Conservation (phyloP, 1,284 basidiomycete genomes). For the Rhodotorula sp. region DNA sequence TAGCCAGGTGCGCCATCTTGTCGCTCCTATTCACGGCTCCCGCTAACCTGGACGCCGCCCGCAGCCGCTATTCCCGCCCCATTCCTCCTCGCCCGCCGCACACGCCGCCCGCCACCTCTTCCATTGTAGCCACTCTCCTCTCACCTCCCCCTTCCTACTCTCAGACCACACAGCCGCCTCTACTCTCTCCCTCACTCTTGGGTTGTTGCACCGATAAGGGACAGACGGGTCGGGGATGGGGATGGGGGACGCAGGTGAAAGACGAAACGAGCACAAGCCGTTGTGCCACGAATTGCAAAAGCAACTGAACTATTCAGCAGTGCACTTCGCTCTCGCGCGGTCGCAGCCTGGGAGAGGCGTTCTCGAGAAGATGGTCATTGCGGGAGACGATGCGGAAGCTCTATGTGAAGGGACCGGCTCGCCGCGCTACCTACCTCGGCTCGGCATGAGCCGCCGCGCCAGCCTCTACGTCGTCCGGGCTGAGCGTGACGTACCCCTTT, state of each 20-base stretch:
- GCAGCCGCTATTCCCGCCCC: no score
- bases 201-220: no score
- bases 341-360: no score
- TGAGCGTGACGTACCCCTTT: conserved; percentile 30
- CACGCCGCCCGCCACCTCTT: not conserved
- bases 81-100: not conserved
- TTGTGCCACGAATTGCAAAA: not conserved
- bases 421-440: not conserved
- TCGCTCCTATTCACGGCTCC: not conserved
- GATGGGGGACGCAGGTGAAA: no score
- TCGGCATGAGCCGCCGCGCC: conserved; percentile 17
- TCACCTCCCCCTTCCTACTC: no score
- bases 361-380: no score
- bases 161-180: no score
- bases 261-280: not conserved
- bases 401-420: not conserved
- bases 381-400: no score
- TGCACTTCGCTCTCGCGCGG: no score
- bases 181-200: not conserved
- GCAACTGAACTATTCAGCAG: not conserved
- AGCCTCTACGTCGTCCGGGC: conserved; percentile 32
- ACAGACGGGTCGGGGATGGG: no score
- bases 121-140: no score
- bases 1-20: not conserved
- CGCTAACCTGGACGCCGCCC: not conserved